Percentiles rank a stretch among this genome's conserved stretches.
Evolutionary conservation across 2,329 filamentous ascomycete genomes (phyloP).

Genomic region (Zopfia rhizophila): DNA sequence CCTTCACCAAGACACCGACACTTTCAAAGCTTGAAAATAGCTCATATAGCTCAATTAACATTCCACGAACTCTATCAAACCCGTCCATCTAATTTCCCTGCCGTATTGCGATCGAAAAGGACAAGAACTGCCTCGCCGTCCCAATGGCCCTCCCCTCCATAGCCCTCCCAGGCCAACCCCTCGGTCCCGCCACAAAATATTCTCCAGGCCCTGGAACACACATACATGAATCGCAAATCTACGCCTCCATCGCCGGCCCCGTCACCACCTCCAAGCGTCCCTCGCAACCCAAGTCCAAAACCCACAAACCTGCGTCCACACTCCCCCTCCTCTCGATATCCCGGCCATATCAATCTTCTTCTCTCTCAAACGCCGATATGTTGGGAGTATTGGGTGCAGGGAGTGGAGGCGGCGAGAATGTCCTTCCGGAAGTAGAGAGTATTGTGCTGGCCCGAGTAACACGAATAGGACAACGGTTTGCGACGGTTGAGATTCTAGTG

Average conservation of each 20-base stretch:
- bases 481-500: conserved; percentile 85
- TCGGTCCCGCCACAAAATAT: conserved; percentile 75
- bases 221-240: conserved; percentile 77
- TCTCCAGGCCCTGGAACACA: conserved; percentile 85
- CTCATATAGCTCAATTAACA: too few relatives aligned
- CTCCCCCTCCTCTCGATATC: conserved; percentile 51
- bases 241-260: conserved; percentile 83
- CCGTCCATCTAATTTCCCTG: too few relatives aligned
- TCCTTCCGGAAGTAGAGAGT: conserved; percentile 83
- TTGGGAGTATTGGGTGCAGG: conserved; percentile 31
- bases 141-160: conserved; percentile 56
- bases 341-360: conserved; percentile 22
- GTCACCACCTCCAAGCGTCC: conserved; percentile 61
- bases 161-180: conserved; percentile 82
- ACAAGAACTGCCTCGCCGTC: too few relatives aligned
- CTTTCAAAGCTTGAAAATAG: too few relatives aligned
- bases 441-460: conserved; percentile 86
- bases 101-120: too few relatives aligned
- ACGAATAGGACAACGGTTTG: conserved; percentile 85
- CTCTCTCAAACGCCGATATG: conserved; percentile 19
- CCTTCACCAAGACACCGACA: too few relatives aligned
- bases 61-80: too few relatives aligned
- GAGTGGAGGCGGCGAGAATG: conserved; percentile 66
- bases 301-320: conserved; percentile 65
- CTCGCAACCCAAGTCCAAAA: conserved; percentile 61